Evolutionary conservation across 257 asterid genomes (phyloP).

Genomic region (Primulina huaijiensis): DNA sequence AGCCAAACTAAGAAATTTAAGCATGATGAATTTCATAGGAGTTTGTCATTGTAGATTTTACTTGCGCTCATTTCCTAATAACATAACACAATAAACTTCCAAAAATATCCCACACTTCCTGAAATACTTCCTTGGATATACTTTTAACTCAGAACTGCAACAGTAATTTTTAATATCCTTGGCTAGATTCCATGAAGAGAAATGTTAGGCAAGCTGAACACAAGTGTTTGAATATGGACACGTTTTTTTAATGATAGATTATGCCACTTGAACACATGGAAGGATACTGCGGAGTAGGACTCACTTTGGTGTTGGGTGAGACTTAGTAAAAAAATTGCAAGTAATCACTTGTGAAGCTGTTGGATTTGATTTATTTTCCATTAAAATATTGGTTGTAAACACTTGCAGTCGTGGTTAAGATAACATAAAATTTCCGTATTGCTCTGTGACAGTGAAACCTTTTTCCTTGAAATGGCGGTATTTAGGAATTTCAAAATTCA

Average conservation of each 20-base stretch:
- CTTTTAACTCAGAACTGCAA: neutral
- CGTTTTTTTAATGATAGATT: no score
- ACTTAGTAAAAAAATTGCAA: neutral
- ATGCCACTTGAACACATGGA: no score
- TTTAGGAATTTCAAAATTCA: no score
- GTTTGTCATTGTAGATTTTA: neutral
- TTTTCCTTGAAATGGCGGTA: no score
- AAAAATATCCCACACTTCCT: neutral
- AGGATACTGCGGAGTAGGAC: neutral
- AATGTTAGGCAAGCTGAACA: neutral
- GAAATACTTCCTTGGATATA: neutral
- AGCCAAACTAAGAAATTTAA: neutral
- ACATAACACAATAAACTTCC: neutral
- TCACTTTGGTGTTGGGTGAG: neutral
- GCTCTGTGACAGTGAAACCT: no score
- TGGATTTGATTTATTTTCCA: neutral
- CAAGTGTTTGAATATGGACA: neutral
- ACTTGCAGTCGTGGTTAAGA: no score
- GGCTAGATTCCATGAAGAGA: neutral
- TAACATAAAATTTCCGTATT: no score
- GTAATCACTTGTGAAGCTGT: neutral
- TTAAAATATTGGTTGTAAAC: no score
- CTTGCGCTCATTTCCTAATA: neutral
- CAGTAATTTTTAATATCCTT: neutral
- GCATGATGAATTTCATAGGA: neutral